Evolutionary conservation across 1,284 basidiomycete species (phyloP).

Genomic region (Leccinum glutinopallens): DNA sequence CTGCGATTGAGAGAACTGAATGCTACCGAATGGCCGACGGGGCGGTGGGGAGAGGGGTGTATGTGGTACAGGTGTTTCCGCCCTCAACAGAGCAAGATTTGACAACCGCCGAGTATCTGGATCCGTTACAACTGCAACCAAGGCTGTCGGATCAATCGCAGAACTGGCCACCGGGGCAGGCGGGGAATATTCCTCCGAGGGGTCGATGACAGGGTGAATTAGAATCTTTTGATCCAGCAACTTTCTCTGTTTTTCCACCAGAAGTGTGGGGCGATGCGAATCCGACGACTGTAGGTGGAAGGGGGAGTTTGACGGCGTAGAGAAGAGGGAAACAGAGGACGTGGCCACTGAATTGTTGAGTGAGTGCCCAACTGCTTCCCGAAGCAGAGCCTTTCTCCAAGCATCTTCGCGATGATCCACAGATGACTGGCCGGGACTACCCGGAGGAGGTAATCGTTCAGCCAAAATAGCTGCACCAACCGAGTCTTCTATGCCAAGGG

Average conservation of each 20-base stretch:
- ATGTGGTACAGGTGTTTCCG: conserved; percentile 57
- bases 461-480: conserved; percentile 72
- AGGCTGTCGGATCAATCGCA: conserved; percentile 13
- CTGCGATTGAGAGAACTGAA: conserved; percentile 57
- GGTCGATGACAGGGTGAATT: conserved; percentile 34
- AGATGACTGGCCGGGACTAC: conserved; percentile 60
- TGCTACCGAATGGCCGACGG: conserved; percentile 49
- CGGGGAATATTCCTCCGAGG: conserved; percentile 29
- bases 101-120: conserved; percentile 34
- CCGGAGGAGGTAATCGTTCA: conserved; percentile 66
- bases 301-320: conserved; percentile 34
- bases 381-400: conserved; percentile 72
- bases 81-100: conserved; percentile 42
- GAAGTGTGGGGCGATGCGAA: conserved; percentile 37
- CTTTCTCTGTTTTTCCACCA: conserved; percentile 28
- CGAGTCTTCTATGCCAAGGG: conserved; percentile 68
- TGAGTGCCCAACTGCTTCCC: conserved; percentile 74
- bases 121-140: conserved; percentile 20
- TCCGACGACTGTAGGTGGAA: conserved; percentile 40
- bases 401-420: conserved; percentile 55
- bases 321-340: conserved; percentile 29
- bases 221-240: conserved; percentile 35
- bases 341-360: conserved; percentile 54
- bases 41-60: conserved; percentile 66
- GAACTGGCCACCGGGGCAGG: conserved; percentile 18